Conservation (phyloP, 805 yeast species). For the Nakazawaea ambrosiae region DNA sequence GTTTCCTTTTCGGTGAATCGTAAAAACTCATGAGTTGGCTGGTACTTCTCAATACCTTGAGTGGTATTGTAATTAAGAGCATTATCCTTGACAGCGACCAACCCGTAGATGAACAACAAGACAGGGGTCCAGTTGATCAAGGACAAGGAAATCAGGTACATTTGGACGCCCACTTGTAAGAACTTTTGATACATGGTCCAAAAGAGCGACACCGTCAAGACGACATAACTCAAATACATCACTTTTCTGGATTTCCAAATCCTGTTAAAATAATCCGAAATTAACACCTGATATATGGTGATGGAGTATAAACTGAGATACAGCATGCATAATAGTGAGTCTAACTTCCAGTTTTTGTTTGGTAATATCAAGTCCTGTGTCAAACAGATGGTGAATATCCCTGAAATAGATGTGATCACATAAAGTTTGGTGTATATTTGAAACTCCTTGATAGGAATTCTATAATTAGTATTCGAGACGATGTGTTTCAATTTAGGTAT, state of each 20-base stretch:
- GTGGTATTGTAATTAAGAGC: constrained; percentile 7
- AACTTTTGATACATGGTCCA: background rate
- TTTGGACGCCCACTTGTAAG: background rate
- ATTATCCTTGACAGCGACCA: constrained; percentile 5
- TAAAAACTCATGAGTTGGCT: constrained; percentile 9
- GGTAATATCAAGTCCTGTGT: background rate
- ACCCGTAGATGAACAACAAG: constrained; percentile 2
- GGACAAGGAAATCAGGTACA: background rate
- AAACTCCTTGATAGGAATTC: constrained; percentile 8
- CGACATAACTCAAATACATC: background rate
- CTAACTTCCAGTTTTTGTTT: background rate
- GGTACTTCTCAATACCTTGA: constrained; percentile 6
- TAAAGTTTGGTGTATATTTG: constrained; percentile 9
- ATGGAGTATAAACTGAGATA: background rate
- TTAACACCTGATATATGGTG: background rate
- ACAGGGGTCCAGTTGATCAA: constrained; percentile 7
- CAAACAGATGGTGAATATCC: constrained; percentile 1
- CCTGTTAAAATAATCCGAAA: constrained; percentile 1
- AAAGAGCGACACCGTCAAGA: background rate
- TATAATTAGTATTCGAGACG: constrained; percentile 3
- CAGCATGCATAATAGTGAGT: background rate
- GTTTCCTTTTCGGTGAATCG: constrained; percentile 5
- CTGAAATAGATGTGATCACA: constrained; percentile 6
- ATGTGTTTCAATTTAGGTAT: constrained; percentile 6
- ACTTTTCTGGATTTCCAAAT: constrained; percentile 6